These are phyloP conservation scores for Xylariaceae sp. DNA, from an alignment of 2,329 filamentous ascomycete species.

Conservation along the genomic window DNA sequence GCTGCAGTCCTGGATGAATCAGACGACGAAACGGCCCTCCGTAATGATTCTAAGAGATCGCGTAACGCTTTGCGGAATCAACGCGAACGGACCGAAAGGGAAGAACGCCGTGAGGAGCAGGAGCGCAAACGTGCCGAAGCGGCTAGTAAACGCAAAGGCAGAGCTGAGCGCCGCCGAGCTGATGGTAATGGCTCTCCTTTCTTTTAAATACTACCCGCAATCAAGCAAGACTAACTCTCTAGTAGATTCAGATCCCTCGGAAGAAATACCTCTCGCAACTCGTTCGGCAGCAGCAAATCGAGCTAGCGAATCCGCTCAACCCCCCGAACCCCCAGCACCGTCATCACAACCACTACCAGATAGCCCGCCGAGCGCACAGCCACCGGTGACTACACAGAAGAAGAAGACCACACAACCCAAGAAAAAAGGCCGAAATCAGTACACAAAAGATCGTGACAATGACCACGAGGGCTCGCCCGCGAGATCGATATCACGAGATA, in stretches of 20 bases:
- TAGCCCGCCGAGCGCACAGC: slow-evolving; percentile 40
- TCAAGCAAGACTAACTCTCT: slow-evolving; percentile 31
- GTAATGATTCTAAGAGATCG: slow-evolving; percentile 55
- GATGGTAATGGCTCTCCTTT: slow-evolving; percentile 58
- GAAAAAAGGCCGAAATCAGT: slow-evolving; percentile 73
- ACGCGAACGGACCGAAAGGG: slow-evolving; percentile 61
- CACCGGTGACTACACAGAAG: slow-evolving; percentile 50
- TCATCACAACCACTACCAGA: slow-evolving; percentile 45
- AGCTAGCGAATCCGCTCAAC: slow-evolving; percentile 29
- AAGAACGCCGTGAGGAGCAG: slow-evolving; percentile 72
- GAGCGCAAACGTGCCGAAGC: slow-evolving; percentile 72
- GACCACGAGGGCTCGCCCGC: slow-evolving; percentile 53
- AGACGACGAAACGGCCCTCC: slow-evolving; percentile 63
- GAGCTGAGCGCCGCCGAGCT: slow-evolving; percentile 73
- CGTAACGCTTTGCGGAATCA: slow-evolving; percentile 56
- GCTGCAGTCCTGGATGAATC: slow-evolving; percentile 60
- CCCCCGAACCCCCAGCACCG: slow-evolving; percentile 39
- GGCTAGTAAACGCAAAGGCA: slow-evolving; percentile 74
- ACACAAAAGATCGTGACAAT: slow-evolving; percentile 70
- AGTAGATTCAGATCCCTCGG: slow-evolving; percentile 67
- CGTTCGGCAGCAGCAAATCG: slow-evolving; percentile 34
- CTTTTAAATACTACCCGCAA: slow-evolving; percentile 13
- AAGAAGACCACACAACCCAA: slow-evolving; percentile 56
- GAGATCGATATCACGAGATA: slow-evolving; percentile 49
- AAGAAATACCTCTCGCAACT: slow-evolving; percentile 57